These are phyloP conservation scores for Theobroma grandiflorum DNA, from an alignment of 441 rosid genomes.

Conservation along the genomic window DNA sequence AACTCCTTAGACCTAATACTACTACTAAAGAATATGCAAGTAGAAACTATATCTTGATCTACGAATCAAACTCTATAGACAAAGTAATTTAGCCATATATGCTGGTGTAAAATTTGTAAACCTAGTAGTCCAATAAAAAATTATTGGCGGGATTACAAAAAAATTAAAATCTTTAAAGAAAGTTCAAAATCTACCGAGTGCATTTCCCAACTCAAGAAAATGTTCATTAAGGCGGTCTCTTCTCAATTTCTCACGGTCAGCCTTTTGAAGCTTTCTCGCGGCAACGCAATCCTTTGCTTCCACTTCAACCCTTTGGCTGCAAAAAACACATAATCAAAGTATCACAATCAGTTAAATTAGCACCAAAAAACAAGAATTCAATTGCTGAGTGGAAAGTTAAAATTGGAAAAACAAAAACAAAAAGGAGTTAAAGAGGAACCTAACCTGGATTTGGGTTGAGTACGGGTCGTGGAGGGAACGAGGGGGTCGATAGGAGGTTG, in stretches of 20 bases:
- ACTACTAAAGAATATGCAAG: neutral
- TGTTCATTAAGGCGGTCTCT: slow-evolving; percentile 89
- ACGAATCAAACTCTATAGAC: neutral
- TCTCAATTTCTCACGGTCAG: slow-evolving; percentile 88
- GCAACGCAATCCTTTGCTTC: slow-evolving; percentile 51
- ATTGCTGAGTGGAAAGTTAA: neutral
- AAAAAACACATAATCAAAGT: slow-evolving; percentile 16
- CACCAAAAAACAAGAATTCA: neutral
- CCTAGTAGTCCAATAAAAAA: neutral
- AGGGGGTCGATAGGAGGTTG: slow-evolving; percentile 36
- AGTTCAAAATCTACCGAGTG: slow-evolving; percentile 55
- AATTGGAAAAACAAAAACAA: neutral
- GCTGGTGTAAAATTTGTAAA: neutral
- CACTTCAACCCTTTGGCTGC: slow-evolving; percentile 46
- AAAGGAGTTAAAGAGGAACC: neutral
- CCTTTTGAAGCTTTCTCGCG: slow-evolving; percentile 77
- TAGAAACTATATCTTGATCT: neutral
- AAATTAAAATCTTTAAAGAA: neutral
- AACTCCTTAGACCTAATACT: neutral
- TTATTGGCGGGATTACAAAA: neutral
- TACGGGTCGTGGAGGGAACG: slow-evolving; percentile 23
- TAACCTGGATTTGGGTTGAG: slow-evolving; percentile 42
- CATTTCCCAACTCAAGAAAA: slow-evolving; percentile 71
- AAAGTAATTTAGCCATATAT: neutral
- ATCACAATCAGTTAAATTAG: neutral